Evolutionary conservation across 345 rosid genomes (phyloP), one percentile per base, ranked within the genome.

Genomic region (Lepidium sativum): DNA sequence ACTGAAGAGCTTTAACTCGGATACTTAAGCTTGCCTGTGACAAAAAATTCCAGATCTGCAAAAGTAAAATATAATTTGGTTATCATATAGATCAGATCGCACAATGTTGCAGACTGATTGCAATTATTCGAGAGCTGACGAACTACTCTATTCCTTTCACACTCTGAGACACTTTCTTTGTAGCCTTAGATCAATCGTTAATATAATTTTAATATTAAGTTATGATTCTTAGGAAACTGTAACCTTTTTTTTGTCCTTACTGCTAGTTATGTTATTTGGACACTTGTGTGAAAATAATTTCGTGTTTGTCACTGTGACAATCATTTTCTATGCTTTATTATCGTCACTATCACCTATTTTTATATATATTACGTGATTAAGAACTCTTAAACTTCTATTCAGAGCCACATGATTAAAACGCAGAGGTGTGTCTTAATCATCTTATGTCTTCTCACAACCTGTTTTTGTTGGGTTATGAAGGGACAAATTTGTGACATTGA

Each of bases 21-120:
- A 64, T 56, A 49, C 27, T 71, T 65, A 49, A 57, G 54, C 31
- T 65, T 50, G 54, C 47, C 16, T 66, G 66, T 65, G 67, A 66
- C 54, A 52, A 50, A 66, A 52, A 63, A 73, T 73, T 73, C 77
- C 63, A 67, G 68, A 73, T 73, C 77, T 29, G 68, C 7, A 37
- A 53, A 53, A 15, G 20, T 60, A 60, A 48, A 60, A 44, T 66
- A 37, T 66, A 35, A 37, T 57, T 50, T 60, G 15, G 27, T 43
- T 29, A 60, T 12, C n/a, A 47, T 48, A 20, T 6, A 60, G 67
- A 58, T 68, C 60, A 42, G 71, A 65, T 73, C 71, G 29, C 63
- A 65, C 67, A 65, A 50, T 72, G 71, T 65, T 57, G 44, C 66
- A 65, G 70, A 43, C 68, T 14, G 63, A 20, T 73, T 67, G 68